Conservation (phyloP, 2,329 filamentous ascomycete species). For the Monilinia fructigena region DNA sequence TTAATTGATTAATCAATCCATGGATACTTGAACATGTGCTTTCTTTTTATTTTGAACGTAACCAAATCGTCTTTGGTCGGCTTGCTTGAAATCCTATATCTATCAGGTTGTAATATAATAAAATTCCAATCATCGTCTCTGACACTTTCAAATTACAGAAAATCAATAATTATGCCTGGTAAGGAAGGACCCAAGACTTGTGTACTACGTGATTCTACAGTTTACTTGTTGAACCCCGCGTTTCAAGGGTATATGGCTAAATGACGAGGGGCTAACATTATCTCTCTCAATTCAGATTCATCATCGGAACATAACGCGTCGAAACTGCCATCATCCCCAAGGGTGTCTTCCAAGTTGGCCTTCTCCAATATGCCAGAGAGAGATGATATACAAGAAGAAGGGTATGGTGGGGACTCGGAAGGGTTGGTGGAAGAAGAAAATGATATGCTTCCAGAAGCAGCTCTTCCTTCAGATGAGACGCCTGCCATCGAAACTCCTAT, state of each 20-base stretch:
- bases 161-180: slow-evolving; percentile 15
- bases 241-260: slow-evolving; percentile 19
- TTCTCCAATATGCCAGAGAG: slow-evolving; percentile 13
- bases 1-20: too few species aligned
- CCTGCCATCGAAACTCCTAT: slow-evolving; percentile 33
- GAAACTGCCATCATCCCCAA: slow-evolving; percentile 3
- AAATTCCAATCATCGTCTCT: background rate
- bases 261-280: slow-evolving; percentile 18
- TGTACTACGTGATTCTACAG: background rate
- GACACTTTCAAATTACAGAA: background rate
- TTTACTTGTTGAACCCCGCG: slow-evolving; percentile 12
- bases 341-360: slow-evolving; percentile 4
- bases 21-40: background rate
- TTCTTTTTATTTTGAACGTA: background rate
- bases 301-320: background rate
- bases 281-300: slow-evolving; percentile 12
- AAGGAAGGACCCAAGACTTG: background rate
- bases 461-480: slow-evolving; percentile 31
- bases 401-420: slow-evolving; percentile 25
- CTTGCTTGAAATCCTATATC: too few species aligned
- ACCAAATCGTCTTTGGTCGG: too few species aligned
- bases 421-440: slow-evolving; percentile 28
- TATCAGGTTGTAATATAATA: background rate
- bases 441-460: slow-evolving; percentile 37
- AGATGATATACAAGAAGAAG: background rate